A percentile compares a stretch with the other conserved stretches of the same genome.
Evolutionary conservation across 2,329 filamentous ascomycete species (phyloP).

Genomic region (Aspergillus quadrilineatus): DNA sequence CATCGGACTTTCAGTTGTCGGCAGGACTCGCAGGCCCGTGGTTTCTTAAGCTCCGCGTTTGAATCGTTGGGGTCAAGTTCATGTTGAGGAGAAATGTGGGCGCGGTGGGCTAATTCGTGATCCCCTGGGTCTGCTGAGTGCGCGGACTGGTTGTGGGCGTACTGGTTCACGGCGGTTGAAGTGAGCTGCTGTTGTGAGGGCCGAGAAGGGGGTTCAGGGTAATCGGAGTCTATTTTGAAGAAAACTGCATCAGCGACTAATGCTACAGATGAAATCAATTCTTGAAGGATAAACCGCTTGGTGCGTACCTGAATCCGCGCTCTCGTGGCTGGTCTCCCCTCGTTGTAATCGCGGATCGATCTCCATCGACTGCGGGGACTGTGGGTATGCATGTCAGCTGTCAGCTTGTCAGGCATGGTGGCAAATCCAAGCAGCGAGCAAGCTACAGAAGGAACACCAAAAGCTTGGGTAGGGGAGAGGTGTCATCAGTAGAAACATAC

Average conservation of each 20-base stretch:
- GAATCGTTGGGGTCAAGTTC: conserved; percentile 22
- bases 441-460: not conserved
- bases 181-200: conserved; percentile 17
- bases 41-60: conserved; percentile 59
- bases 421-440: not conserved
- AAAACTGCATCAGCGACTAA: conserved; percentile 9
- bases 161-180: conserved; percentile 12
- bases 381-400: conserved; percentile 3
- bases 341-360: conserved; percentile 35
- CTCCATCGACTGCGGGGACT: conserved; percentile 30
- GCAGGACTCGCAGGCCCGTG: conserved; percentile 73
- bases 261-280: not conserved
- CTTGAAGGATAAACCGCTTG: conserved; percentile 6
- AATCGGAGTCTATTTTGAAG: conserved; percentile 20
- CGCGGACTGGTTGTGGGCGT: conserved; percentile 11
- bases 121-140: conserved; percentile 11
- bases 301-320: conserved; percentile 6
- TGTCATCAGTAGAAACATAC: not conserved
- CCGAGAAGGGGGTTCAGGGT: conserved; percentile 31
- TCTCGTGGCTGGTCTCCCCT: conserved; percentile 19
- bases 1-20: conserved; percentile 79
- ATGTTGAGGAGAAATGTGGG: conserved; percentile 3
- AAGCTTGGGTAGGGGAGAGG: not conserved
- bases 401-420: conserved; percentile 10
- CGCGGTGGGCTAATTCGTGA: not conserved